Base-by-base conservation (phyloP, 495 filamentous ascomycete species). In the Aspergillus nanangensis region DNA sequence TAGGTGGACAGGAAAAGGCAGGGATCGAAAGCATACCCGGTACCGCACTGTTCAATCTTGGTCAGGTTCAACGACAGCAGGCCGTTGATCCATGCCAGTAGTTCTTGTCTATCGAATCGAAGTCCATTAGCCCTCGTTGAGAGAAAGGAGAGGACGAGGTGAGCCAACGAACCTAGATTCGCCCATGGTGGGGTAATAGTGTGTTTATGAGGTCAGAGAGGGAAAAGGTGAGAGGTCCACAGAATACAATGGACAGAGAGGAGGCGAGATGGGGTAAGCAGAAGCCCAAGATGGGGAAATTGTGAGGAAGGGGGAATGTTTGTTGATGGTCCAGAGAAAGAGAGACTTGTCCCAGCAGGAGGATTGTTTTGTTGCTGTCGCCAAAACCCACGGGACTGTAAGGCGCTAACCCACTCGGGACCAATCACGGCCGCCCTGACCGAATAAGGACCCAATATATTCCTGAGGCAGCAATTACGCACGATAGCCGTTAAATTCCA, bases 41-140 rank as follows among this genome's bases (percentile, higher is more conserved):
- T 97, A 56, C 93, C 93, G 69, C 93, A 96, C 77, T 98, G 94
- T 70, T 98, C 93, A 63, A 98, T 86, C 70, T 95, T 96, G 62
- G 92, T 96, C 47, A 98, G 81, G 71, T 97, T 97, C 54, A 97
- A 81, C 74, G 95, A 88, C 44, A 98, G 82, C 41, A 97, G 88
- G 77, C 86, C 89, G 78, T 98, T 98, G 56, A 98, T 72, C 93
- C 93, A 98, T 71, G 84, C 82, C 49, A 98, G 78, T 49, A 98
- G 82, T 72, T 98, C 93, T 71, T 98, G 93, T 76, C 93, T 98
- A 48, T 22, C n/a, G 25, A 29, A 11, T 5, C 5, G 25, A 29
- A 29, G 5, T 11, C 5, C 25, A 29, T 29, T 11, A 11, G n/a
- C n/a, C n/a, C n/a, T n/a, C n/a, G n/a, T n/a, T 52, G 40, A 44